These are phyloP conservation scores for Nitzschia putrida DNA, from an alignment of 108 stramenopile species.

Conservation along the genomic window DNA sequence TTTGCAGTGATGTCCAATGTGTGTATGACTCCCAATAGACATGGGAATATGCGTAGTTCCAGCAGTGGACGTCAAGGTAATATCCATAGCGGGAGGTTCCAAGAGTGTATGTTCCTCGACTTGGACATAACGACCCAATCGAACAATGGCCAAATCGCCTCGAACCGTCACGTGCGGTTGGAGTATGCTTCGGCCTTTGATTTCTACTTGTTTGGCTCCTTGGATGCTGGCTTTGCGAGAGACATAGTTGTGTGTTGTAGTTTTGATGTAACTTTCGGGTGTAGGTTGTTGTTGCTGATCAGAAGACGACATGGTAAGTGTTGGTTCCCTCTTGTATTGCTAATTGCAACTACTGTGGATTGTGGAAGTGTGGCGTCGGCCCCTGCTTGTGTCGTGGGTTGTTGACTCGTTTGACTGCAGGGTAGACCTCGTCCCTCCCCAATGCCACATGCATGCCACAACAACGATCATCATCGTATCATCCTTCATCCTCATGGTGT, in stretches of 20 bases:
- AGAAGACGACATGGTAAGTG: no score
- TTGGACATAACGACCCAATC: conserved; percentile 48
- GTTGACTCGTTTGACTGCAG: no score
- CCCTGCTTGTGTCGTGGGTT: no score
- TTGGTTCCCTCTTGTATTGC: no score
- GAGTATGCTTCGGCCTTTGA: conserved; percentile 51
- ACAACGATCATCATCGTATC: no score
- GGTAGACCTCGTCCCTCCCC: no score
- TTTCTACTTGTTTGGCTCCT: conserved; percentile 45
- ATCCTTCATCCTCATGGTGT: no score
- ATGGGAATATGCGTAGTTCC: conserved; percentile 30
- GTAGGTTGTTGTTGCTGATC: no score
- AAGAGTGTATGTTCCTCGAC: conserved; percentile 33
- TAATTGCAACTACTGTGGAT: no score
- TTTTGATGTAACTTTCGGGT: conserved; percentile 43
- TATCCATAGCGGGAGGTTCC: conserved; percentile 33
- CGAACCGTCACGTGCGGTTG: conserved; percentile 31
- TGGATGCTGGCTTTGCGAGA: conserved; percentile 46
- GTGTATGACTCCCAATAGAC: conserved; percentile 46
- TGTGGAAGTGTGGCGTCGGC: no score
- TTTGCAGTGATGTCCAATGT: conserved; percentile 43
- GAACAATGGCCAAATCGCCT: conserved; percentile 47
- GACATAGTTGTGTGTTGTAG: conserved; percentile 54
- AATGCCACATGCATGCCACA: no score
- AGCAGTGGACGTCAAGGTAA: background rate